Percentiles rank a stretch among this genome's conserved stretches.
Evolutionary conservation across 176 grass and related monocot species (phyloP).

Genomic region (Juncus effusus): DNA sequence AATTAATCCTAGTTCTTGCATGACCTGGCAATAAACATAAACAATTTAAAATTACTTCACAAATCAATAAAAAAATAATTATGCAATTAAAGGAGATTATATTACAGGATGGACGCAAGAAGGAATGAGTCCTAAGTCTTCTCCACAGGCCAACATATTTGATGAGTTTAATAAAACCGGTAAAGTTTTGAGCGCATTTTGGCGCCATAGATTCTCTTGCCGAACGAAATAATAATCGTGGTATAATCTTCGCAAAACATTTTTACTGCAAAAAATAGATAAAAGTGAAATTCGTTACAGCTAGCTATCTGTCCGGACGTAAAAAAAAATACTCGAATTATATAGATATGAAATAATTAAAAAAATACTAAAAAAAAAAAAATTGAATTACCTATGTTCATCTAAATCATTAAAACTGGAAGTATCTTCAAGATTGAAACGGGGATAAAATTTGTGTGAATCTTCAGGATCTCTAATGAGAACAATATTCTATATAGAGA

Average conservation of each 20-base stretch:
- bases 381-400: conserved; percentile 69
- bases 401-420: conserved; percentile 85
- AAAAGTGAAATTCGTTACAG: background rate
- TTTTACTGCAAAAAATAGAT: conserved; percentile 66
- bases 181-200: conserved; percentile 96
- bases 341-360: background rate
- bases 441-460: conserved; percentile 75
- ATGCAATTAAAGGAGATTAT: too few species aligned
- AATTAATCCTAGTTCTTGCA: conserved; percentile 98
- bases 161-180: conserved; percentile 92
- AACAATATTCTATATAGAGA: conserved; percentile 75
- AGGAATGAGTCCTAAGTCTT: conserved; percentile 97
- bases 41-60: conserved; percentile 32
- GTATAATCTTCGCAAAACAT: conserved; percentile 92
- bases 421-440: conserved; percentile 95
- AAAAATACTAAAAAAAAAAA: background rate
- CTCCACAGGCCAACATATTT: conserved; percentile 97
- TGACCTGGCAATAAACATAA: conserved; percentile 55
- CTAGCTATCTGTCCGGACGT: too few species aligned
- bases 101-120: conserved; percentile 93
- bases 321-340: background rate
- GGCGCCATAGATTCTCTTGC: conserved; percentile 87
- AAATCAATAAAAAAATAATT: background rate
- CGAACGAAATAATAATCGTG: conserved; percentile 91
- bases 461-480: conserved; percentile 95